Evolutionary conservation across 345 rosid species (phyloP), one percentile per base, ranked within the genome.

Genomic region (Sonneratia caseolaris): DNA sequence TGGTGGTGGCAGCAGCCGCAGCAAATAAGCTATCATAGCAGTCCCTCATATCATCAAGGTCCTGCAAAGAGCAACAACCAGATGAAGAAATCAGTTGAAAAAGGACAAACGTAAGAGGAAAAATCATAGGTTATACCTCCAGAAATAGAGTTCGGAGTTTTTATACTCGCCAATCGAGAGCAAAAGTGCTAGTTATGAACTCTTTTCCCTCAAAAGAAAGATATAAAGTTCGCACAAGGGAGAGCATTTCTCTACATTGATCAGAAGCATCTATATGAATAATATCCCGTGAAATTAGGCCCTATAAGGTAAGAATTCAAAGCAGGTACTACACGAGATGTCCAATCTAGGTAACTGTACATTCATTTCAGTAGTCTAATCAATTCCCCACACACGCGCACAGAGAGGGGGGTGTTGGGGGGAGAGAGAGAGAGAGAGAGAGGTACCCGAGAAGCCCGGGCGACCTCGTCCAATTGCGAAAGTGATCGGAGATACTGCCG

Each of bases 11-110:
- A 15, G 99, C 97, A 7, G 98, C 99, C 4, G 97, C 94, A 76
- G 92, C 84, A 76, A 95, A 92, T 76, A 95, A 87, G 79, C 91
- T 84, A 78, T 95, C 97, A 65, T 92, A 95, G 86, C 97, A 90
- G 77, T 89, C 85, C 82, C 84, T 92, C 90, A 95, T 95, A 71
- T 90, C 93, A 37, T 86, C 79, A 84, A 95, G 88, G 47, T 89
- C 96, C 99, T 92, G 74, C 78, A 55, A 35, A 38, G 51, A 72
- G 75, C 59, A 72, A n/a, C 65, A 64, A 8, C 51, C 51, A 21
- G 18, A 24, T 15, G n/a, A 66, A 18, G 22, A 7, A 11, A 27
- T 22, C 10, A 48, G 3, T 18, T 19, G 4, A 27, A 27, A 27
- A 64, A 35, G 11, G 7, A 47, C 9, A 48, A 37, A 66, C 42